A percentile compares a stretch with the other conserved stretches of the same genome.
These are phyloP conservation scores for Amanita jacksonii DNA, from an alignment of 768 basidiomycete genomes.

Conservation along the genomic window DNA sequence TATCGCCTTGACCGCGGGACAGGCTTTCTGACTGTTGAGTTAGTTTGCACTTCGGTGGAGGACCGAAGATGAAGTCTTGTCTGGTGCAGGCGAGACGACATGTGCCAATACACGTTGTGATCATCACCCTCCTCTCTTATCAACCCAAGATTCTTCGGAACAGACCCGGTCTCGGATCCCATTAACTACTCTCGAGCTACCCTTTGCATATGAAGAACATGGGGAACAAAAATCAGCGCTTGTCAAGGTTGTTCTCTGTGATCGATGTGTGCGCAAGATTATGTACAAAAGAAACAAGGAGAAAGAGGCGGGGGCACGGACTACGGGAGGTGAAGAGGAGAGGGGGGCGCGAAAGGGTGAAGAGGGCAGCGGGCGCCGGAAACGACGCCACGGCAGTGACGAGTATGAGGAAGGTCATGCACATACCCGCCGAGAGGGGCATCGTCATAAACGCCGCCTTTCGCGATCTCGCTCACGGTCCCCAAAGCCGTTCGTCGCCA, in stretches of 20 bases:
- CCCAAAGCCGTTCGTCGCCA: too few species aligned
- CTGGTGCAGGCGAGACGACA: constrained; percentile 75
- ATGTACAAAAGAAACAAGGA: constrained; percentile 77
- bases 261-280: constrained; percentile 71
- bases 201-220: constrained; percentile 80
- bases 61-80: constrained; percentile 83
- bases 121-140: constrained; percentile 36
- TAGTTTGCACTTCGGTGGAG: constrained; percentile 92
- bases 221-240: constrained; percentile 69
- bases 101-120: constrained; percentile 87
- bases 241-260: constrained; percentile 87
- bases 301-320: constrained; percentile 26
- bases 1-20: background rate
- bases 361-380: constrained; percentile 21
- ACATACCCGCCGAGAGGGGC: too few species aligned
- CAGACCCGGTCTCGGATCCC: constrained; percentile 13
- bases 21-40: background rate
- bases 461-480: too few species aligned
- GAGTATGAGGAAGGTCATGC: too few species aligned
- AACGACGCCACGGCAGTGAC: too few species aligned
- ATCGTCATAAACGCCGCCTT: too few species aligned
- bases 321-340: constrained; percentile 19
- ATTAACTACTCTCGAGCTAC: constrained; percentile 77
- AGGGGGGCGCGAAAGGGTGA: constrained; percentile 21
- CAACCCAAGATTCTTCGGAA: constrained; percentile 7